phyloP scores from a whole-genome alignment of 2,329 filamentous ascomycete genomes.

The Talaromyces sp. region DNA sequence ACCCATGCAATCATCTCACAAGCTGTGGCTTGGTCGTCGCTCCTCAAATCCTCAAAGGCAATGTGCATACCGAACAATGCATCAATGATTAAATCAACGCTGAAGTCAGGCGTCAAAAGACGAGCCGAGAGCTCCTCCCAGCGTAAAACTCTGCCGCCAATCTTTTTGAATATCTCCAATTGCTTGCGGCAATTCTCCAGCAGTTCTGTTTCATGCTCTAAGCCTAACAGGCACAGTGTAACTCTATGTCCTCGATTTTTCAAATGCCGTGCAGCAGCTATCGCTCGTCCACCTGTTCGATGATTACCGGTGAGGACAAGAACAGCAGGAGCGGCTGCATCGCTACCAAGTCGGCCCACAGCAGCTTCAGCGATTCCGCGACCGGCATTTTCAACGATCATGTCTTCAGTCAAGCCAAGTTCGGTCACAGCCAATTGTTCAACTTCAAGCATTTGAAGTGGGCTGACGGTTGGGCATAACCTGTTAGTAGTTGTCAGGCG shows the following conservation, averaged over 20 bases:
- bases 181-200: constrained; percentile 78
- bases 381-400: constrained; percentile 89
- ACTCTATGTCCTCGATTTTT: constrained; percentile 78
- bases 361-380: constrained; percentile 79
- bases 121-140: constrained; percentile 58
- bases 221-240: constrained; percentile 77
- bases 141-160: constrained; percentile 69
- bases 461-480: constrained; percentile 57
- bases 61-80: constrained; percentile 82
- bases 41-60: constrained; percentile 82
- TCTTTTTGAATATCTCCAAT: constrained; percentile 75
- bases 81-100: constrained; percentile 80
- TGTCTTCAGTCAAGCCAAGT: constrained; percentile 78
- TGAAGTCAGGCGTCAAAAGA: constrained; percentile 54
- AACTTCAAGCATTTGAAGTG: constrained; percentile 85
- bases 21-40: constrained; percentile 75
- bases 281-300: constrained; percentile 76
- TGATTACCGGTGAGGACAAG: constrained; percentile 95
- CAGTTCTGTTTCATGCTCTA: constrained; percentile 77
- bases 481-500: constrained; percentile 54
- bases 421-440: constrained; percentile 89
- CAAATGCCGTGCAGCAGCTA: constrained; percentile 82
- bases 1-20: constrained; percentile 93
- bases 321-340: constrained; percentile 54
- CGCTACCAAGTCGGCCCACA: constrained; percentile 64